phyloP scores from a whole-genome alignment of 495 filamentous ascomycete species.

The Daldinia bambusicola region DNA sequence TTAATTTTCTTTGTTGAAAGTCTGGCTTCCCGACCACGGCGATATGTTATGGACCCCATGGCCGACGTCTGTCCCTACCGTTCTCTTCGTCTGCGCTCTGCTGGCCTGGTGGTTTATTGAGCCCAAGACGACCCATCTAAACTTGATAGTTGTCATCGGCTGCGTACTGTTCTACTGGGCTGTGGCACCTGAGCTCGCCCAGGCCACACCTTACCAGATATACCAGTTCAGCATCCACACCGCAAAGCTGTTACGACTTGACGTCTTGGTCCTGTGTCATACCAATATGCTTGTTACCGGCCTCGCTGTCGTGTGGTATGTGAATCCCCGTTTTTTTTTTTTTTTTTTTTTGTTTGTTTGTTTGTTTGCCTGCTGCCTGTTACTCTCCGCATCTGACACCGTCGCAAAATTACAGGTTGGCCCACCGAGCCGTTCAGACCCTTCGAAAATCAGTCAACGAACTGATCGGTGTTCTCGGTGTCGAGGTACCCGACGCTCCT shows the following conservation, averaged over 20 bases:
- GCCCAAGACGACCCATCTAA: conserved; percentile 58
- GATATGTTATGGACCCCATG: conserved; percentile 64
- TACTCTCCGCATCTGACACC: conserved; percentile 13
- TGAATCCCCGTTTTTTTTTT: conserved; percentile 5
- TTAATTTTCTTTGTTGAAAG: conserved; percentile 36
- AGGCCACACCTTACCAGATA: conserved; percentile 50
- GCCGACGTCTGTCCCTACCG: conserved; percentile 59
- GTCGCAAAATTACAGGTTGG: conserved; percentile 41
- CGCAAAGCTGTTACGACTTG: conserved; percentile 51
- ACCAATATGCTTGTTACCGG: conserved; percentile 60
- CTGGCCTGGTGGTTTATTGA: conserved; percentile 62
- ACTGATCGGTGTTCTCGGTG: conserved; percentile 86
- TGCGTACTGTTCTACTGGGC: conserved; percentile 60
- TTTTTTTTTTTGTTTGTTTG: too few relatives aligned
- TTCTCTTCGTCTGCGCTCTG: conserved; percentile 61
- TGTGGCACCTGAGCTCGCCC: conserved; percentile 55
- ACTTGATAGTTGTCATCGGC: conserved; percentile 57
- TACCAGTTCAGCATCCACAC: conserved; percentile 51
- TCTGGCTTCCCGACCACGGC: conserved; percentile 50
- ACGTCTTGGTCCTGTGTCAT: conserved; percentile 53
- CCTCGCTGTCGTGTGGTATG: conserved; percentile 57
- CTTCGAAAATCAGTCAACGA: conserved; percentile 89
- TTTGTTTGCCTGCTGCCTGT: neutral
- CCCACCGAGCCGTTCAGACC: conserved; percentile 74
- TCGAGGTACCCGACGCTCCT: conserved; percentile 91